Conservation (phyloP, 805 yeast species). For the Metschnikowia picachoensis region DNA sequence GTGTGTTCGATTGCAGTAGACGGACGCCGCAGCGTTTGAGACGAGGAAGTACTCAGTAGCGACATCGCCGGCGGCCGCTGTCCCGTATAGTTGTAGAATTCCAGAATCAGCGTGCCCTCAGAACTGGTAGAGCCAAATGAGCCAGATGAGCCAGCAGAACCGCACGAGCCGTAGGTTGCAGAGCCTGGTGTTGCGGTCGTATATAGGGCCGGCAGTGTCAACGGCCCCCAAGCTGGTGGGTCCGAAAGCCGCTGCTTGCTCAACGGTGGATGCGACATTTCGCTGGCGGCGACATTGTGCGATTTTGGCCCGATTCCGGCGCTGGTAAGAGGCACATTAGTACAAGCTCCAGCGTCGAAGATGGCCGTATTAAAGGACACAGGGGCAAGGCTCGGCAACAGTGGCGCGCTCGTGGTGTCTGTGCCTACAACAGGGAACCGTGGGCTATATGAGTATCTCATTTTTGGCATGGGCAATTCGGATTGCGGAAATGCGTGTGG, state of each 20-base stretch:
- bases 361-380: constrained; percentile 42
- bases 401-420: too few species aligned
- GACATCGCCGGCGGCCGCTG: not conserved
- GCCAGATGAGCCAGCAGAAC: not conserved
- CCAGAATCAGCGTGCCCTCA: not conserved
- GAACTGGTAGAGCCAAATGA: constrained; percentile 2
- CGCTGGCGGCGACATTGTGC: too few species aligned
- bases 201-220: constrained; percentile 1
- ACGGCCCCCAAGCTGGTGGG: not conserved
- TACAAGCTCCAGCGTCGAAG: constrained; percentile 20
- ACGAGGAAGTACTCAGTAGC: constrained; percentile 6
- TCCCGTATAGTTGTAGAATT: not conserved
- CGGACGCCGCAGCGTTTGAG: constrained; percentile 29
- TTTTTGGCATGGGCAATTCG: too few species aligned
- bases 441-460: too few species aligned
- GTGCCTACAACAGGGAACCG: too few species aligned
- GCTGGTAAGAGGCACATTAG: too few species aligned
- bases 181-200: not conserved
- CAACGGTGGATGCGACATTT: too few species aligned
- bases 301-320: too few species aligned
- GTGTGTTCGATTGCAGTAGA: constrained; percentile 39
- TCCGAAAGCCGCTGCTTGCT: too few species aligned
- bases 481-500: too few species aligned
- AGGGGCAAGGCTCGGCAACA: not conserved
- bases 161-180: not conserved